phyloP scores from a whole-genome alignment of 768 basidiomycete species.

The Naematelia aurantialba region DNA sequence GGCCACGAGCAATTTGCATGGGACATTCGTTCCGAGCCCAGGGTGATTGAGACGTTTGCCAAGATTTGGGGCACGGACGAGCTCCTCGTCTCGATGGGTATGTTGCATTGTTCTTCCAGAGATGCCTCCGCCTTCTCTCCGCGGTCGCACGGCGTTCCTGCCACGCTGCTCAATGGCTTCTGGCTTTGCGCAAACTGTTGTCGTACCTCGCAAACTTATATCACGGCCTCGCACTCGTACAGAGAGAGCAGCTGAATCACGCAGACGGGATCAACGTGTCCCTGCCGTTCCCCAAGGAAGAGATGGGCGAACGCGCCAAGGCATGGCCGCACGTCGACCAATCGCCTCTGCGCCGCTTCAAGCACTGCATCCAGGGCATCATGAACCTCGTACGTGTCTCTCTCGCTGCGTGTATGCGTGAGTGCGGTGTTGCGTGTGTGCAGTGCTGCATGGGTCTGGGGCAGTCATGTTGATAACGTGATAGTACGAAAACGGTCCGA shows the following conservation, averaged over 20 bases:
- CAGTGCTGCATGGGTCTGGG: too few relatives aligned
- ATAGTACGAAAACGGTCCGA: constrained; percentile 42
- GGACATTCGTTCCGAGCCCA: constrained; percentile 32
- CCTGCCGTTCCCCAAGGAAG: constrained; percentile 14
- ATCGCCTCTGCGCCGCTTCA: constrained; percentile 15
- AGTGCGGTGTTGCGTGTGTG: too few relatives aligned
- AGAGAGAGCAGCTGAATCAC: too few relatives aligned
- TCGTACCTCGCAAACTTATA: too few relatives aligned
- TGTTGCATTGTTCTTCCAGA: too few relatives aligned
- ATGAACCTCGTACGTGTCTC: constrained; percentile 23
- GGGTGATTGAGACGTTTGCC: constrained; percentile 28
- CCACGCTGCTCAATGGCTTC: too few relatives aligned
- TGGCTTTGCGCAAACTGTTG: too few relatives aligned
- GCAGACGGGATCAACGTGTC: constrained; percentile 19
- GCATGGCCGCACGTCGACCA: constrained; percentile 24
- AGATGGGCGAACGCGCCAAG: constrained; percentile 7
- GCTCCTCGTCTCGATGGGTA: constrained; percentile 26
- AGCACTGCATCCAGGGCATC: constrained; percentile 36
- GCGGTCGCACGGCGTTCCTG: too few relatives aligned
- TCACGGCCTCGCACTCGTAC: too few relatives aligned
- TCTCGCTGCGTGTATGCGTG: not conserved
- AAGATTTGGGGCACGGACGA: constrained; percentile 39
- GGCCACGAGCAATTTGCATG: constrained; percentile 34
- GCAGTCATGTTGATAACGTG: too few relatives aligned
- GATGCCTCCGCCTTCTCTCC: too few relatives aligned